A percentile compares a stretch with the other conserved stretches of the same genome.
Conservation (phyloP, 805 yeast species). For the Lipomyces yamanashiensis region DNA sequence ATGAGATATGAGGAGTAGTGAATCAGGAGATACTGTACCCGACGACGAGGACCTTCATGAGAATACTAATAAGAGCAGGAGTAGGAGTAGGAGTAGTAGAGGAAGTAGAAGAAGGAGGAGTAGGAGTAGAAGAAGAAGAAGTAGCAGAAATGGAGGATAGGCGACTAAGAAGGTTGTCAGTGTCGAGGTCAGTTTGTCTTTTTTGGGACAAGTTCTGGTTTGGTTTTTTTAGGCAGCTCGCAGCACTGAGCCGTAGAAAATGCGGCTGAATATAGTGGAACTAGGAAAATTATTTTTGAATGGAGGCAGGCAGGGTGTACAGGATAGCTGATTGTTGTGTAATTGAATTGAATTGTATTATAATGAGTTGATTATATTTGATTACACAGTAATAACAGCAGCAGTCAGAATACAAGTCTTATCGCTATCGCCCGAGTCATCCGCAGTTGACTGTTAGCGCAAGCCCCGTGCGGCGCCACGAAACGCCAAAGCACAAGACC, state of each 20-base stretch:
- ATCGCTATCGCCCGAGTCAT: conserved; percentile 18
- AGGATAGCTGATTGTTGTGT: not conserved
- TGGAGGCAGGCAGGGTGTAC: not conserved
- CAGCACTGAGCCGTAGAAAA: conserved; percentile 11
- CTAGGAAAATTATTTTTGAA: too few species aligned
- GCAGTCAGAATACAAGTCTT: not conserved
- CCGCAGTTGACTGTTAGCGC: not conserved
- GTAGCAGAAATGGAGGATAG: not conserved
- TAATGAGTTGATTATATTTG: not conserved
- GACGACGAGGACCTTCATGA: conserved; percentile 21
- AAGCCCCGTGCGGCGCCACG: conserved; percentile 19
- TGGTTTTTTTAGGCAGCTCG: conserved; percentile 11
- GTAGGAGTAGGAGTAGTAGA: not conserved
- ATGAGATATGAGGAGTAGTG: too few species aligned
- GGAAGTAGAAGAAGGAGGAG: not conserved
- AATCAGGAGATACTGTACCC: conserved; percentile 10
- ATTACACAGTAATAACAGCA: not conserved
- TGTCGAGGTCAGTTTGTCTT: conserved; percentile 1
- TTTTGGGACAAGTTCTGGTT: too few species aligned
- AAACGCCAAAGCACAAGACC: not conserved
- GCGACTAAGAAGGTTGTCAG: not conserved
- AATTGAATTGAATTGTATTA: too few species aligned
- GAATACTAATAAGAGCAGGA: not conserved
- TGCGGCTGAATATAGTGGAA: not conserved
- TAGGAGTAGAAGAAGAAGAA: not conserved